Evolutionary conservation across 1,284 basidiomycete species (phyloP).

Genomic region (Pascua sp.): DNA sequence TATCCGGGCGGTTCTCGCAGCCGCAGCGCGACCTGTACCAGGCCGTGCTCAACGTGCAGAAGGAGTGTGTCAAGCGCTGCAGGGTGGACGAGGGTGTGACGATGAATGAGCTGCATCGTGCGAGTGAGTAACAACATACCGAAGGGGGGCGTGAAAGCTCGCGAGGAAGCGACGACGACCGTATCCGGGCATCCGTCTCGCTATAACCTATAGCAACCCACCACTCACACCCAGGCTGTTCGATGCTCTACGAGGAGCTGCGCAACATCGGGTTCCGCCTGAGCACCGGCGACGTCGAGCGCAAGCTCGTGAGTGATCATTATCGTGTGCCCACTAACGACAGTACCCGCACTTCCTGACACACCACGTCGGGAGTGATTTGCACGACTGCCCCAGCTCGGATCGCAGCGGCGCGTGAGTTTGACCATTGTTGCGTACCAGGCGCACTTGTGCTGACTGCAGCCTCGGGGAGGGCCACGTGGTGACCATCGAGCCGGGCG

Average conservation of each 20-base stretch:
- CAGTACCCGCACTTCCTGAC: slow-evolving; percentile 71
- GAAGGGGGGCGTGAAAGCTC: too few relatives aligned
- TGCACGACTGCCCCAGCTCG: slow-evolving; percentile 53
- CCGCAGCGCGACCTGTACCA: slow-evolving; percentile 85
- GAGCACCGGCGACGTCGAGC: slow-evolving; percentile 63
- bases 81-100: slow-evolving; percentile 57
- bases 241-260: slow-evolving; percentile 68
- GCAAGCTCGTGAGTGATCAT: slow-evolving; percentile 57
- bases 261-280: slow-evolving; percentile 77
- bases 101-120: slow-evolving; percentile 74
- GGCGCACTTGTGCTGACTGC: not conserved
- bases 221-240: slow-evolving; percentile 54
- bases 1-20: slow-evolving; percentile 69
- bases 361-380: slow-evolving; percentile 53
- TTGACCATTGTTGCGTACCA: too few relatives aligned
- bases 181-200: not conserved
- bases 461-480: slow-evolving; percentile 77
- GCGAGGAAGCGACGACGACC: too few relatives aligned
- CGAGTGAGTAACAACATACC: slow-evolving; percentile 54
- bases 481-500: slow-evolving; percentile 61
- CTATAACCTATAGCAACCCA: not conserved
- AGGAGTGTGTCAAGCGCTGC: slow-evolving; percentile 51
- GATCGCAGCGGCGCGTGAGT: slow-evolving; percentile 46
- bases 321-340: slow-evolving; percentile 33
- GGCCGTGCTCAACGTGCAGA: slow-evolving; percentile 55